Evolutionary conservation across 1,284 basidiomycete genomes (phyloP).

Genomic region (Trametes versicolor): DNA sequence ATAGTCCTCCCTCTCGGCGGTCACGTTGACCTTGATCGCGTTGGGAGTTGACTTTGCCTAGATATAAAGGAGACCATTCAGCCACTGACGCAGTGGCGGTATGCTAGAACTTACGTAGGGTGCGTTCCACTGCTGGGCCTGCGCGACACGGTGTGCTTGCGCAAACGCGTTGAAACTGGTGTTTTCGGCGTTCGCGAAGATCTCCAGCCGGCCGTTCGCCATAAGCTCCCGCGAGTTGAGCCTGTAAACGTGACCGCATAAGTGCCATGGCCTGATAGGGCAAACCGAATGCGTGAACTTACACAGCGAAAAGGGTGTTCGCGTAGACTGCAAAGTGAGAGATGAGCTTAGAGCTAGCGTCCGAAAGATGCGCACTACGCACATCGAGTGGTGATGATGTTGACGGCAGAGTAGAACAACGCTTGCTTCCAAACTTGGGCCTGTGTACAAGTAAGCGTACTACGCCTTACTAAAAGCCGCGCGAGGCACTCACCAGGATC

Average conservation of each 20-base stretch:
- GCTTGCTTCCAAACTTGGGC: not conserved
- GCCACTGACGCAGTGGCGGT: not conserved
- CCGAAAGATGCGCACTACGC: not conserved
- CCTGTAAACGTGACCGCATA: not conserved
- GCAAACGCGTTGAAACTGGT: slow-evolving; percentile 5
- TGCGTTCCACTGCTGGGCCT: slow-evolving; percentile 12
- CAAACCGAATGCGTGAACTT: not conserved
- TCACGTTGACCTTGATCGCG: slow-evolving; percentile 1
- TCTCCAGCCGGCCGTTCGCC: slow-evolving; percentile 5
- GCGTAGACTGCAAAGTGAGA: slow-evolving; percentile 1
- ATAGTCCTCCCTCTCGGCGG: not conserved
- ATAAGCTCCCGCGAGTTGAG: slow-evolving; percentile 13
- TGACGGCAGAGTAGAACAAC: slow-evolving; percentile 5
- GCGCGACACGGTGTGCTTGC: not conserved
- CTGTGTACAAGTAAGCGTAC: not conserved
- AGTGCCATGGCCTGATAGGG: not conserved
- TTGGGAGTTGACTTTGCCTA: not conserved
- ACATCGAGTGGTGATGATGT: slow-evolving; percentile 5
- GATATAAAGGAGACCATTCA: too few relatives aligned
- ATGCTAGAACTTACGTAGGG: slow-evolving; percentile 1
- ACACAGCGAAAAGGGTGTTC: slow-evolving; percentile 7
- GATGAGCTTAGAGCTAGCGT: not conserved
- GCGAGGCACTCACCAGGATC: not conserved
- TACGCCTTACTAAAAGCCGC: too few relatives aligned
- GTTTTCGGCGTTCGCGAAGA: not conserved